Evolutionary conservation across 2,329 filamentous ascomycete genomes (phyloP).

Genomic region (Ceratocystis alfenasii): DNA sequence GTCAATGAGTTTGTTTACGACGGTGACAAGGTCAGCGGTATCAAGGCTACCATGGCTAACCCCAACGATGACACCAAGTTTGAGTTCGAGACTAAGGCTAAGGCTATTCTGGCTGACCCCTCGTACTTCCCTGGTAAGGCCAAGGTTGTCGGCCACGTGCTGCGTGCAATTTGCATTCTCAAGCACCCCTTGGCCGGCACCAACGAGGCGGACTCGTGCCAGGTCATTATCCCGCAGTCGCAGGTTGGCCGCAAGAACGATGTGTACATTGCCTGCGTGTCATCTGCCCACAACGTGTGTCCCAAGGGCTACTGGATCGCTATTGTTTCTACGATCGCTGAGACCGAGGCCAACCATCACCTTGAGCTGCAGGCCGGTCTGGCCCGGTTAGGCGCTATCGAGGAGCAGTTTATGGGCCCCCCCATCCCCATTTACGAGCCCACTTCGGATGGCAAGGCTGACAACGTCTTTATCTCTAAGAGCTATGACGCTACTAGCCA

Average conservation of each 20-base stretch:
- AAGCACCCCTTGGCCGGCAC: constrained; percentile 91
- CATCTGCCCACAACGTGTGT: constrained; percentile 92
- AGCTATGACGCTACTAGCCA: constrained; percentile 97
- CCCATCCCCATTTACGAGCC: constrained; percentile 94
- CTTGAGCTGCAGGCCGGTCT: constrained; percentile 86
- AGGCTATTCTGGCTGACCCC: constrained; percentile 90
- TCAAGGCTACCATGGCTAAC: constrained; percentile 94
- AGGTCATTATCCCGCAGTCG: constrained; percentile 95
- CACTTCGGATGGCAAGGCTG: constrained; percentile 63
- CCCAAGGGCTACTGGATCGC: constrained; percentile 98
- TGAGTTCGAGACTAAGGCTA: constrained; percentile 92
- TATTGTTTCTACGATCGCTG: constrained; percentile 94
- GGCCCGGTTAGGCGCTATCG: constrained; percentile 80
- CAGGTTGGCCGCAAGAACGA: constrained; percentile 96
- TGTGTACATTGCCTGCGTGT: constrained; percentile 94
- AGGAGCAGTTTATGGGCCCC: constrained; percentile 91
- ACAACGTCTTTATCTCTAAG: constrained; percentile 96
- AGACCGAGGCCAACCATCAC: constrained; percentile 85
- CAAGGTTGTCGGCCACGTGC: constrained; percentile 73
- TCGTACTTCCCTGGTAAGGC: constrained; percentile 92
- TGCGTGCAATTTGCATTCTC: constrained; percentile 94
- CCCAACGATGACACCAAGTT: constrained; percentile 55
- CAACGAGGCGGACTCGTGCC: constrained; percentile 74
- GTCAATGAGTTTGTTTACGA: constrained; percentile 85
- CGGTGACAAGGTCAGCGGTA: constrained; percentile 73